Conservation (phyloP, 148 eudicot species). For the Drosera capensis region DNA sequence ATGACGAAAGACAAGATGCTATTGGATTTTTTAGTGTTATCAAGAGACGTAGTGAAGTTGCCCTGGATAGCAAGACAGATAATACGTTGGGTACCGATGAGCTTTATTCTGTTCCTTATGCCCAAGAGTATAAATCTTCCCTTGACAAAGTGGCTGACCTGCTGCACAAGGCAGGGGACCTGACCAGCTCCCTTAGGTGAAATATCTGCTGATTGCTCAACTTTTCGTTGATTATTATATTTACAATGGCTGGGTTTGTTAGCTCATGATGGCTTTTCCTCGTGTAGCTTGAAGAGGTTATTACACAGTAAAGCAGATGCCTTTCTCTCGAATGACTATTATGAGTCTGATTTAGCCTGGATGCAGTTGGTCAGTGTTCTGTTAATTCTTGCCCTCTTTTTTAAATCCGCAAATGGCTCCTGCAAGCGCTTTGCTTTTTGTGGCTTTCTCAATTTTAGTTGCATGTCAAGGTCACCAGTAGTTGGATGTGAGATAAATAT, state of each 20-base stretch:
- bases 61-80: constrained; percentile 16
- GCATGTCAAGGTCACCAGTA: neutral
- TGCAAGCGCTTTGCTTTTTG: too few relatives aligned
- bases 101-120: constrained; percentile 62
- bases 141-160: constrained; percentile 60
- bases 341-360: constrained; percentile 98
- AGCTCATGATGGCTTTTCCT: constrained; percentile 12
- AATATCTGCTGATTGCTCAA: neutral
- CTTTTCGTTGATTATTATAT: constrained; percentile 1
- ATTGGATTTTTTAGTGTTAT: constrained; percentile 81
- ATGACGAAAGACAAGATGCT: constrained; percentile 51
- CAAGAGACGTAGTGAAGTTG: constrained; percentile 40
- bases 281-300: constrained; percentile 66
- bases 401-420: neutral
- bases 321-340: constrained; percentile 89
- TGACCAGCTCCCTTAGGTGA: constrained; percentile 66
- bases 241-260: neutral
- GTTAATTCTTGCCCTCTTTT: neutral
- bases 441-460: too few relatives aligned
- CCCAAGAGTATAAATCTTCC: constrained; percentile 42
- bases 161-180: constrained; percentile 64
- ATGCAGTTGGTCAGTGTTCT: constrained; percentile 96
- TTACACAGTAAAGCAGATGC: constrained; percentile 81
- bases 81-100: constrained; percentile 20
- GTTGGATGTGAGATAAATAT: neutral